Conservation (phyloP, 1,284 basidiomycete genomes). For the Trichosporon ovoides region DNA sequence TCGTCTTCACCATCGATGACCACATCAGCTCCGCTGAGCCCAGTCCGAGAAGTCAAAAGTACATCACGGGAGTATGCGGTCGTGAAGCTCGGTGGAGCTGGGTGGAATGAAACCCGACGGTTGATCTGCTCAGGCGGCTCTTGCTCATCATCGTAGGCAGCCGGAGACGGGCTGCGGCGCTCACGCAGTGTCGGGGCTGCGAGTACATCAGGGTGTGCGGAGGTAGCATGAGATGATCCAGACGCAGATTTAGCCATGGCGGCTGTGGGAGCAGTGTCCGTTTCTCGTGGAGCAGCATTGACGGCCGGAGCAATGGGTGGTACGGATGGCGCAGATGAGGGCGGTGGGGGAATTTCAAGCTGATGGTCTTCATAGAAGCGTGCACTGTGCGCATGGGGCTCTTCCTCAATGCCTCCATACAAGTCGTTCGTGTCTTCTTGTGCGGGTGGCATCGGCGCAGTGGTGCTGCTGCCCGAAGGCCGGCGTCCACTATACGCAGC, state of each 20-base stretch:
- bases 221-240: neutral
- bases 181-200: neutral
- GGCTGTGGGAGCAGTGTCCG: neutral
- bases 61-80: conserved; percentile 57
- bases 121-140: conserved; percentile 7
- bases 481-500: neutral
- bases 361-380: neutral
- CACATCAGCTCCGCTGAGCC: conserved; percentile 34
- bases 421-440: conserved; percentile 3
- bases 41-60: conserved; percentile 55
- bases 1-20: conserved; percentile 52
- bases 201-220: neutral
- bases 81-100: conserved; percentile 39
- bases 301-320: neutral
- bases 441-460: conserved; percentile 6
- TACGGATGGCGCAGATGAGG: neutral
- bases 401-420: conserved; percentile 11
- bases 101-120: conserved; percentile 46
- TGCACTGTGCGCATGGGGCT: conserved; percentile 6
- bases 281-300: conserved; percentile 5
- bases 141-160: conserved; percentile 2
- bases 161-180: neutral
- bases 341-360: conserved; percentile 1
- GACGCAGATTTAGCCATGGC: neutral
- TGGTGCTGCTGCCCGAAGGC: neutral